These are phyloP conservation scores for Astraeus odoratus DNA, from an alignment of 768 basidiomycete species.

Conservation along the genomic window DNA sequence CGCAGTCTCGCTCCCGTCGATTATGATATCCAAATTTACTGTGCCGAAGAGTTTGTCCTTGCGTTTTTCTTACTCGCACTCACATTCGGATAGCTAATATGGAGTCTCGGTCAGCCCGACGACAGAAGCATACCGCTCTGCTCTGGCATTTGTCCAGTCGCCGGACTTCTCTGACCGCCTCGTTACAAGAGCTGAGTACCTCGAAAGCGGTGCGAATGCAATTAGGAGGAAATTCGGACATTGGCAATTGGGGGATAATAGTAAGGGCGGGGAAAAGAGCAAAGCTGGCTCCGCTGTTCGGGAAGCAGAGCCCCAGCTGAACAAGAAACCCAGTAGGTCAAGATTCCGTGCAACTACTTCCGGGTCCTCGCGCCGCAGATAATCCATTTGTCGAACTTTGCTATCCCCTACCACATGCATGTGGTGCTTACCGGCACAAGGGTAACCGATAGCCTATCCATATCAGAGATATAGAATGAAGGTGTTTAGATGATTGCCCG, in stretches of 20 bases:
- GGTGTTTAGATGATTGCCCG: no score
- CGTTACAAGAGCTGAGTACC: slow-evolving; percentile 78
- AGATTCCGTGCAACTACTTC: slow-evolving; percentile 17
- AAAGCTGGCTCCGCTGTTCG: slow-evolving; percentile 11
- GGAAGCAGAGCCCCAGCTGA: slow-evolving; percentile 19
- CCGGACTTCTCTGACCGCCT: slow-evolving; percentile 45
- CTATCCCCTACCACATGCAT: no score
- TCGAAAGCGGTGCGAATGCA: slow-evolving; percentile 73
- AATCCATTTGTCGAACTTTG: no score
- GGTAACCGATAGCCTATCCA: no score
- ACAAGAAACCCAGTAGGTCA: slow-evolving; percentile 22
- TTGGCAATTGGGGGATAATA: slow-evolving; percentile 37
- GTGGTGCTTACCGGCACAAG: no score
- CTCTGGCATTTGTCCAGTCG: slow-evolving; percentile 48
- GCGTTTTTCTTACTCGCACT: slow-evolving; percentile 4
- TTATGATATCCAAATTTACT: slow-evolving; percentile 65
- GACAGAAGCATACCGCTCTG: slow-evolving; percentile 58
- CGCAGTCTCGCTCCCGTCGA: slow-evolving; percentile 77
- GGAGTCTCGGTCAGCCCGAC: slow-evolving; percentile 43
- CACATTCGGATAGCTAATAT: slow-evolving; percentile 9
- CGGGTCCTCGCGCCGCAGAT: slow-evolving; percentile 23
- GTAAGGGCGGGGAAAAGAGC: slow-evolving; percentile 17
- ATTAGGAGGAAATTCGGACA: slow-evolving; percentile 69
- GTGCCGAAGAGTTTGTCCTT: slow-evolving; percentile 62
- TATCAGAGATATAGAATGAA: no score